These are phyloP conservation scores for Piromyces sp. DNA, from an alignment of 192 early-diverging fungal genomes.

Conservation along the genomic window DNA sequence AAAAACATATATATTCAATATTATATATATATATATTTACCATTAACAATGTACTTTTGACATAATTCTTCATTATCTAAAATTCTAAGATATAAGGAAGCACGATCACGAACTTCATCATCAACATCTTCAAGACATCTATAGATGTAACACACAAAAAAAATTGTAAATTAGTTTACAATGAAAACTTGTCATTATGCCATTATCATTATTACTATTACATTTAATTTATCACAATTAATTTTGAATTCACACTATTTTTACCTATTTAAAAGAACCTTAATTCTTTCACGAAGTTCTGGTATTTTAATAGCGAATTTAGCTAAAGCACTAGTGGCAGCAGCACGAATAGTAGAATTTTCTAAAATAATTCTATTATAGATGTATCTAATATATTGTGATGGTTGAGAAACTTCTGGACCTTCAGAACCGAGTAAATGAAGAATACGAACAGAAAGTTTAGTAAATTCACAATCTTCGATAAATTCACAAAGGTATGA, in stretches of 20 bases:
- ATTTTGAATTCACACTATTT: background rate
- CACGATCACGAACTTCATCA: conserved; percentile 95
- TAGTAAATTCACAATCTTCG: conserved; percentile 98
- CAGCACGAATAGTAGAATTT: conserved; percentile 85
- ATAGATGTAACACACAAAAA: no score
- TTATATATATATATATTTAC: conserved; percentile 32
- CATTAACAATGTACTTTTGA: conserved; percentile 62
- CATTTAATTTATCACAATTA: no score
- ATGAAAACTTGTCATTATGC: no score
- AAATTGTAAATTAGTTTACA: no score
- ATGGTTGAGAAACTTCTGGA: conserved; percentile 74
- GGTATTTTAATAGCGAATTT: conserved; percentile 73
- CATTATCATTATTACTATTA: no score
- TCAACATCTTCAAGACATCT: conserved; percentile 94
- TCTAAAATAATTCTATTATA: conserved; percentile 98
- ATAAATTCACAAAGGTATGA: conserved; percentile 97
- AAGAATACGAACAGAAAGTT: conserved; percentile 91
- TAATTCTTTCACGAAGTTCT: conserved; percentile 43
- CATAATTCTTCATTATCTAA: conserved; percentile 44
- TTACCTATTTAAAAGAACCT: conserved; percentile 58
- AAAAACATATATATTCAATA: no score
- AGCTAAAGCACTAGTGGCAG: conserved; percentile 86
- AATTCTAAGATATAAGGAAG: conserved; percentile 70
- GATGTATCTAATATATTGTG: conserved; percentile 95
- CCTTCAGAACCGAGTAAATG: conserved; percentile 89